Evolutionary conservation across 2,329 filamentous ascomycete genomes (phyloP).

Genomic region (Pseudogymnoascus sp.): DNA sequence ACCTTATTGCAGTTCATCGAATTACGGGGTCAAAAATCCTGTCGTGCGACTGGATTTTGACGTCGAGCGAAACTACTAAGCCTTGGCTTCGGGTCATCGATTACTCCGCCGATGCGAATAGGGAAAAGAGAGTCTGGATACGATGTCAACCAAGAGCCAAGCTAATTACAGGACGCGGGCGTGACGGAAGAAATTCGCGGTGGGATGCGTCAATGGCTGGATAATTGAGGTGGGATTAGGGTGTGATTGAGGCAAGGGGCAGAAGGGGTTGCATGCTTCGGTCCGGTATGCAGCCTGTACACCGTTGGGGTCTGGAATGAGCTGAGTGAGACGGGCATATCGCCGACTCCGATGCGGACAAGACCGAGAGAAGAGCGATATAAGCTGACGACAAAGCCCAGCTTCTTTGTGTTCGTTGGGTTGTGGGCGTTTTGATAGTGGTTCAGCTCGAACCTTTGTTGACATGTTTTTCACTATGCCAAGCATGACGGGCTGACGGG

Average conservation of each 20-base stretch:
- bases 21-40: neutral
- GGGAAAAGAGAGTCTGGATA: neutral
- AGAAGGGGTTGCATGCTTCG: neutral
- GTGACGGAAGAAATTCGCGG: neutral
- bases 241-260: neutral
- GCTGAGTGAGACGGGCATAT: slow-evolving; percentile 5
- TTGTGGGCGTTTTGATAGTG: neutral
- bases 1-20: neutral
- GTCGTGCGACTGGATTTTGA: neutral
- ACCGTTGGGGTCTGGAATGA: neutral
- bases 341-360: neutral
- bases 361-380: neutral
- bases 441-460: neutral
- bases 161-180: neutral
- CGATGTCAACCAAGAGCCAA: slow-evolving; percentile 4
- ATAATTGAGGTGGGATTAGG: neutral
- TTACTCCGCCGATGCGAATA: slow-evolving; percentile 2
- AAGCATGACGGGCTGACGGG: neutral
- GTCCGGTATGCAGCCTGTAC: neutral
- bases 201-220: neutral
- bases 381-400: neutral
- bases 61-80: neutral
- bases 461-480: neutral
- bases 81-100: slow-evolving; percentile 7
- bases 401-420: neutral